phyloP scores from a whole-genome alignment of 177 flowering plant species.

The Vitis hybrid region DNA sequence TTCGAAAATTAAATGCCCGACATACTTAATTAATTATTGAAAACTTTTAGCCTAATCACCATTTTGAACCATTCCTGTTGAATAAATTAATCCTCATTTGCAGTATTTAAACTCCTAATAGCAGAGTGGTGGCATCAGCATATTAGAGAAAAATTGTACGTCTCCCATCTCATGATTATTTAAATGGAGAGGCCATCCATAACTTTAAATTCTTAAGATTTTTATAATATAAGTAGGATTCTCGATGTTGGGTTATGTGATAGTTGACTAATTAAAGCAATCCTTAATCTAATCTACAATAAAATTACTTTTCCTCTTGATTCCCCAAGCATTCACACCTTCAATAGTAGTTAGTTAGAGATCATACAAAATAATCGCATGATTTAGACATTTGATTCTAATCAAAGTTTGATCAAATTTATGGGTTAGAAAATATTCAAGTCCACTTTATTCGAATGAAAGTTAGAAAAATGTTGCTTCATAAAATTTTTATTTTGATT shows the following conservation, averaged over 20 bases:
- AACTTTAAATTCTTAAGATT: neutral
- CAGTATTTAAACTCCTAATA: constrained; percentile 4
- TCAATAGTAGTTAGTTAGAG: too few species aligned
- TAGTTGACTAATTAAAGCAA: constrained; percentile 23
- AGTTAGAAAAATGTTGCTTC: too few species aligned
- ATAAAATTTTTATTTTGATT: too few species aligned
- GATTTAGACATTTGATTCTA: too few species aligned
- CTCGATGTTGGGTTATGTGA: constrained; percentile 10
- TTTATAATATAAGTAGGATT: constrained; percentile 12
- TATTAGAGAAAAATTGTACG: constrained; percentile 4
- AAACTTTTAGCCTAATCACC: constrained; percentile 2
- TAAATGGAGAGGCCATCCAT: neutral
- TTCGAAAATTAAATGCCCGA: neutral
- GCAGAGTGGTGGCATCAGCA: constrained; percentile 35
- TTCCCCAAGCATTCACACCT: too few species aligned
- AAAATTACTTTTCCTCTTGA: neutral
- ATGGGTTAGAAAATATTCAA: too few species aligned
- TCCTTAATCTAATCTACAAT: neutral
- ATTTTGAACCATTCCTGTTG: constrained; percentile 5
- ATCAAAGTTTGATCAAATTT: too few species aligned
- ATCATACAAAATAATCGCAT: too few species aligned
- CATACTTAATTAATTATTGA: neutral
- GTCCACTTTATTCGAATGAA: too few species aligned
- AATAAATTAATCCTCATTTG: neutral
- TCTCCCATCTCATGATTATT: neutral